Base-by-base conservation (phyloP, 2,329 filamentous ascomycete species). In the Botryosphaeria agaves region DNA sequence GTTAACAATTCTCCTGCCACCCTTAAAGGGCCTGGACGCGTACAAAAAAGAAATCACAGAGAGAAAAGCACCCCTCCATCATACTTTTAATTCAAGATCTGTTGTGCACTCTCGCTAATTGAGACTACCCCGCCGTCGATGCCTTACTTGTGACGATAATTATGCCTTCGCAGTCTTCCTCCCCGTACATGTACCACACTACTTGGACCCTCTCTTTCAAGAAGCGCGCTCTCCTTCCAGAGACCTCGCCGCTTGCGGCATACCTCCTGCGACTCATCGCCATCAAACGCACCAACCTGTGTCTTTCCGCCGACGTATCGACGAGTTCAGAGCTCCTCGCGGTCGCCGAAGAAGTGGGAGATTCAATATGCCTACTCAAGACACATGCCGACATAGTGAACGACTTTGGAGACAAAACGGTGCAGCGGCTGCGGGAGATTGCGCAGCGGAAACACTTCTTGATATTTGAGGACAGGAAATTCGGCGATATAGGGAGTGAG, bases 361-460 rank as follows among this genome's bases (percentile, higher is more conserved):
- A 72, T 39, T 61, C 64, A 36, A 72, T 74, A 34, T 69, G 66
- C 38, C 48, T 73, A 17, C 54, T 74, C 32, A 69, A 72, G 48
- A 66, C 71, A 4, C 67, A 72, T 42, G 68, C 66, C 32, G 69
- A 74, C 48, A 69, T 69, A 31, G 64, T 74, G 40, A 59, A 63
- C 37, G 69, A 74, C 47, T 74, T 69, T 58, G 61, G 59, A 9
- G 61, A 66, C 35, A 57, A 65, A 34, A 71, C 67, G 2, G 62
- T 64, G 12, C 42, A 54, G 34, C 53, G 56, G 1, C 43, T 68
- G 37, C 48, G 55, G 29, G 61, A 64, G 21, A 53, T 66, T 26
- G 55, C 61, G 2, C 46, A 48, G 40, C 50, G 60, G 32, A 65
- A 64, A 41, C 52, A 52, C 29, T 68, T 68, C 39, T 35, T 66